Evolutionary conservation across 2,329 filamentous ascomycete species (phyloP).

Genomic region (Gremmenia infestans): DNA sequence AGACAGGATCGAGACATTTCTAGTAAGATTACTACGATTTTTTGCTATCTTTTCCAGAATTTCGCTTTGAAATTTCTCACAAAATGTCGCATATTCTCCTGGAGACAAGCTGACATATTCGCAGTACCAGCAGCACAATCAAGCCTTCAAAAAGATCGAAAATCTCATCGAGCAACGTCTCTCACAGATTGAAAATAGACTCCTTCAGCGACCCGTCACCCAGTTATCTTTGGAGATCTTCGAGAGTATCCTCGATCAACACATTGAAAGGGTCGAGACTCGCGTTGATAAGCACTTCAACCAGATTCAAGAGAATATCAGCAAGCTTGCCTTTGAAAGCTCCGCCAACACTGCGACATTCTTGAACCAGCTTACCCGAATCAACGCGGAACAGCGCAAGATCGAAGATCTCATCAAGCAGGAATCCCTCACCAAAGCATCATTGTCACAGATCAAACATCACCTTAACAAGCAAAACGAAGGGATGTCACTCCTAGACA

Average conservation of each 20-base stretch:
- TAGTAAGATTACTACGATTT: background rate
- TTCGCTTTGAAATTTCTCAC: too few relatives aligned
- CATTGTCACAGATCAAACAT: background rate
- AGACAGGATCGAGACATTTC: slow-evolving; percentile 2
- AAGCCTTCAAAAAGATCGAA: background rate
- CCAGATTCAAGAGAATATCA: background rate
- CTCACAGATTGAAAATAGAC: background rate
- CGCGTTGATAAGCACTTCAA: background rate
- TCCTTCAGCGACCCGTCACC: background rate
- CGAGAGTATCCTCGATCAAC: background rate
- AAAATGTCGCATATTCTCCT: too few relatives aligned
- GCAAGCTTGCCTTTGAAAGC: background rate
- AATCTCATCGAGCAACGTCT: background rate
- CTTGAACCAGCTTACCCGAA: background rate
- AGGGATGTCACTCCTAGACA: background rate
- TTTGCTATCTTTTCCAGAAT: too few relatives aligned
- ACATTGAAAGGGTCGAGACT: background rate
- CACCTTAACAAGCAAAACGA: background rate
- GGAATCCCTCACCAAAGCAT: background rate
- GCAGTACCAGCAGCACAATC: too few relatives aligned
- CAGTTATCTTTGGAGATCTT: background rate
- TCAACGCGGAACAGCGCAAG: background rate
- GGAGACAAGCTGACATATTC: too few relatives aligned
- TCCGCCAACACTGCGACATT: background rate
- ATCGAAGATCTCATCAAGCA: slow-evolving; percentile 2